Evolutionary conservation across 2,329 filamentous ascomycete species (phyloP).

Genomic region (Neonectria ditissima): DNA sequence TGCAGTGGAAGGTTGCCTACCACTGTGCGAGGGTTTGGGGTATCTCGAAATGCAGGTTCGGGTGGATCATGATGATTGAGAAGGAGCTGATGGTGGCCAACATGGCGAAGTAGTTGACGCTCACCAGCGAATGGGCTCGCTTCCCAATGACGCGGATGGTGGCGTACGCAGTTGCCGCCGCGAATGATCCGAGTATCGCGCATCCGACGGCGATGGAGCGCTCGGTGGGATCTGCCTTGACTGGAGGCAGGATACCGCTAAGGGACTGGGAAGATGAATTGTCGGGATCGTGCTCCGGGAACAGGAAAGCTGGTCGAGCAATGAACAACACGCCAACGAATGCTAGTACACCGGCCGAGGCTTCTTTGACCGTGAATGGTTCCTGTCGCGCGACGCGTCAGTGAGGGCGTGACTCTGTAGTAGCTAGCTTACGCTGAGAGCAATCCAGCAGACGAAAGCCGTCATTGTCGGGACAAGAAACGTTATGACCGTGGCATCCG

Average conservation of each 20-base stretch:
- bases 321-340: constrained; percentile 81
- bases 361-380: constrained; percentile 78
- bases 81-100: constrained; percentile 75
- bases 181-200: constrained; percentile 76
- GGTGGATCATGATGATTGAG: constrained; percentile 65
- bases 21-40: constrained; percentile 44
- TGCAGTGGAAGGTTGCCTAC: constrained; percentile 17
- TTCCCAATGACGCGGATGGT: constrained; percentile 81
- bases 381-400: constrained; percentile 61
- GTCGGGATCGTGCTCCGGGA: constrained; percentile 48
- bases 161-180: constrained; percentile 76
- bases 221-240: constrained; percentile 65
- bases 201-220: constrained; percentile 73
- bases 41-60: constrained; percentile 55
- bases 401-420: accelerated
- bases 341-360: constrained; percentile 75
- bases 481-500: constrained; percentile 83
- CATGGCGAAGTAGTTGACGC: constrained; percentile 81
- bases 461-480: constrained; percentile 81
- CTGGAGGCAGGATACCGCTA: constrained; percentile 44
- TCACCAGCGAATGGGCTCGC: constrained; percentile 79
- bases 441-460: constrained; percentile 73
- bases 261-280: constrained; percentile 10
- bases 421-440: constrained; percentile 35
- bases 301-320: constrained; percentile 73